Base-by-base conservation (phyloP, 2,329 filamentous ascomycete species). In the Akanthomyces uredinophilus region DNA sequence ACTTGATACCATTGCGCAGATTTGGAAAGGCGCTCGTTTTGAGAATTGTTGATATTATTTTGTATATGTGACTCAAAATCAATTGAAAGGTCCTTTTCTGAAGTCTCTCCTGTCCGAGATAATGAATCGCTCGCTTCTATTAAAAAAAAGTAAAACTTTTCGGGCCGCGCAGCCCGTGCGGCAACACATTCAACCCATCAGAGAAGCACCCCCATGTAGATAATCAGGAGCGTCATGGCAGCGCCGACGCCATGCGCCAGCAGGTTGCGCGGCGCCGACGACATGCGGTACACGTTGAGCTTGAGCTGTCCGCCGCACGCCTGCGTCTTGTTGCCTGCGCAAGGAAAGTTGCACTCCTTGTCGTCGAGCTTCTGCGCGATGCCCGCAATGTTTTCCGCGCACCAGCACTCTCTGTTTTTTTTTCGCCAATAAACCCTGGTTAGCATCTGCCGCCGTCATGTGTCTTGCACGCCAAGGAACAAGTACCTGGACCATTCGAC, bases 401-500 rank as follows among this genome's bases (percentile, higher is more conserved):
- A 87, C 79, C 83, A 87, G 77, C 84, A 87, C 73, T 87, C 83
- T 60, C 82, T 83, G 18, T 50, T 39, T 43, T 43, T 14, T 10
- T 10, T n/a, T n/a, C n/a, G 13, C 29, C 18, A 16, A 20, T 6
- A n/a, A n/a, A 51, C 13, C 14, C 24, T 3, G 24, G n/a, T 56
- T 46, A 50, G 55, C 55, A 43, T 35, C 7, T 35, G n/a, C n/a
- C n/a, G n/a, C n/a, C n/a, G n/a, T n/a, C n/a, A n/a, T n/a, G n/a
- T n/a, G n/a, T n/a, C n/a, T n/a, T n/a, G n/a, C n/a, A n/a, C n/a
- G n/a, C n/a, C n/a, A n/a, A n/a, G n/a, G n/a, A n/a, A n/a, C n/a
- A n/a, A n/a, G 46, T 64, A 79, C 78, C 75, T 71, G 16, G 80
- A 75, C 71, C 80, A 85, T 73, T 86, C 82, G 46, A 86, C 68